Base-by-base conservation (phyloP, 805 yeast genomes). In the Jamesozyma spencerorum region DNA sequence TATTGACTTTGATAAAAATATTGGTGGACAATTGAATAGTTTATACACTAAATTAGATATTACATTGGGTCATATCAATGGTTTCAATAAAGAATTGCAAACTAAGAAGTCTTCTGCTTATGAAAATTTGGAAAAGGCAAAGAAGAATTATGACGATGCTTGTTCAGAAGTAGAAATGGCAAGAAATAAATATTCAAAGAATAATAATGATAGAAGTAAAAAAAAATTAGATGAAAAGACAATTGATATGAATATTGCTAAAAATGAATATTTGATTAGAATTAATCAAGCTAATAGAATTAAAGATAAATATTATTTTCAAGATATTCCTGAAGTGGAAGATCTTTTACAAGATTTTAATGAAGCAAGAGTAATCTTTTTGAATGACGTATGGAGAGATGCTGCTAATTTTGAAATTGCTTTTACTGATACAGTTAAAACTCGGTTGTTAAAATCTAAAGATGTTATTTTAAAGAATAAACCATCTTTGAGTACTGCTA, bases 261-360 rank as follows among this genome's bases (percentile, higher is more conserved):
- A 92, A 60, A 90, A 90, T 63, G 72, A 72, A 24, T 92, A 92
- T 60, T 63, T 92, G 49, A 74, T 92, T 43, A 77, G 77, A 49
- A 80, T 92, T 56, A 83, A 78, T 52, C 75, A 85, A 20, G 92
- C 95, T 39, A 92, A 92, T 63, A 72, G 97, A 45, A 65, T 88
- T 43, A 92, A 92, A 63, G 97, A 90, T 61, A 92, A 92, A 62
- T 87, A 78, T 64, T 88, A 70, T 60, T 87, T 82, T 57, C 97
- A 90, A 64, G 97, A 92, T 60, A 65, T 87, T 19, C 98, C 98
- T 0, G 96, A 88, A 60, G 62, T 85, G 31, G 68, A 92, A 45
- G 97, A 90, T 62, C 74, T 82, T 48, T 64, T 79, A 50, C 98
- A 92, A 65, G 85, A 81, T 50, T 65, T 88, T 48, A 84, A 84